phyloP scores from a whole-genome alignment of 2,329 filamentous ascomycete genomes.

The Sordariomycetes sp. region DNA sequence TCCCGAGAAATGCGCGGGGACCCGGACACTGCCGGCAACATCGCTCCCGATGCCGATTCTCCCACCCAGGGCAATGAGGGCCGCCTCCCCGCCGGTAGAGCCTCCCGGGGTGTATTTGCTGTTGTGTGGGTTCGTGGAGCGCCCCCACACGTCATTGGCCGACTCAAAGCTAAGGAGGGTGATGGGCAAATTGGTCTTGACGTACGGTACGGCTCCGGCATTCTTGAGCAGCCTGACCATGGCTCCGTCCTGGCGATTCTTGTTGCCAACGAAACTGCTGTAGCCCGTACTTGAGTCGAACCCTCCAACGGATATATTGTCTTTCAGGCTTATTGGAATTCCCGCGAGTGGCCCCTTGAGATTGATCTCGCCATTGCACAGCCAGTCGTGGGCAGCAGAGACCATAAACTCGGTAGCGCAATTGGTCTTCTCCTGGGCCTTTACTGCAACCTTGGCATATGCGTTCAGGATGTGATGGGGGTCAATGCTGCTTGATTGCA shows the following conservation, averaged over 20 bases:
- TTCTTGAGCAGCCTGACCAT: constrained; percentile 71
- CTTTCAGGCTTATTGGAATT: constrained; percentile 78
- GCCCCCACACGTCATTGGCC: constrained; percentile 67
- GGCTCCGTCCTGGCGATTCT: constrained; percentile 51
- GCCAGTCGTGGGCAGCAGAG: constrained; percentile 63
- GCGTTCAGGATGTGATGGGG: constrained; percentile 66
- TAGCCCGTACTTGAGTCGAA: constrained; percentile 79
- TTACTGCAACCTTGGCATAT: constrained; percentile 76
- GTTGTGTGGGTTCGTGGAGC: constrained; percentile 72
- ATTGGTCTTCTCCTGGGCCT: constrained; percentile 77
- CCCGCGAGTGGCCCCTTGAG: constrained; percentile 73
- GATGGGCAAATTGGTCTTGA: constrained; percentile 83
- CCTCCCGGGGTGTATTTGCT: constrained; percentile 76
- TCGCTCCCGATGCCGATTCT: constrained; percentile 85
- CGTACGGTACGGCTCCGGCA: constrained; percentile 78
- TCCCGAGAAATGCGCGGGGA: constrained; percentile 79
- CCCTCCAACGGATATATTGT: constrained; percentile 63
- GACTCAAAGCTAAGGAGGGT: constrained; percentile 82
- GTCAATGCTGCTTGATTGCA: constrained; percentile 53
- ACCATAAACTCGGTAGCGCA: constrained; percentile 82
- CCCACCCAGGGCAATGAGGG: constrained; percentile 68
- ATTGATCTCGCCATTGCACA: constrained; percentile 44
- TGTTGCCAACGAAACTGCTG: constrained; percentile 57
- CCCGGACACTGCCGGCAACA: constrained; percentile 78
- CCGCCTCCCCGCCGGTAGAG: constrained; percentile 75